Base-by-base conservation (phyloP, 768 basidiomycete genomes). In the Hypholoma fasciculare region DNA sequence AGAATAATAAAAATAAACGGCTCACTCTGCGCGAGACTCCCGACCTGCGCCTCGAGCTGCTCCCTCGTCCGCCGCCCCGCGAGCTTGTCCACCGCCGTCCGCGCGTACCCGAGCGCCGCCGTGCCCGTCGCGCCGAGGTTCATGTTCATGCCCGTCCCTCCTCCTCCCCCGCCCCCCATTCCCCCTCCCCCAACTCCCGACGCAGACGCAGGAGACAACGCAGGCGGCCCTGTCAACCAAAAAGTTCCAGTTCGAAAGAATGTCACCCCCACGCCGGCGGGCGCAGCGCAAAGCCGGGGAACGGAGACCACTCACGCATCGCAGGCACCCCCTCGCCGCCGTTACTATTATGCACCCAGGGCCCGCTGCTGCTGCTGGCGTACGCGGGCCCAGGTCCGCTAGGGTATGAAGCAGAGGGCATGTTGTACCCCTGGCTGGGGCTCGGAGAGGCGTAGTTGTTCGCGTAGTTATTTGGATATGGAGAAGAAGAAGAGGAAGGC, bases 11-110 rank as follows among this genome's bases (percentile, higher is more conserved):
- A 34, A 81, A n/a, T n/a, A n/a, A n/a, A n/a, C n/a, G n/a, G n/a
- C 85, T 66, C 63, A 88, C 86, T 77, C 47, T 83, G 78, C 23
- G 83, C 76, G 44, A 87, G 61, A 58, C 61, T 73, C 57, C 73
- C 78, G 13, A 85, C 72, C 52, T 65, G 70, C 44, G 71, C 75
- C 61, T 85, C 83, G 42, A 87, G 58, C 63, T 82, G 83, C 36
- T 70, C 68, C 40, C 81, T 70, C 43, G 78, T 79, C 54, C 78
- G 78, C 62, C 73, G 75, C 3, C 86, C 85, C 16, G 83, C 82
- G 30, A 86, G 69, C 57, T 76, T 81, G 66, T 86, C 85, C 17
- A 88, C 75, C n/a, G 78, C 75, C 59, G 69, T 76, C 62, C 78
- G 63, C 42, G 84, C 85, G 62, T 72, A 72, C 27, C 71, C 77